Percentiles rank a stretch among this genome's conserved stretches.
Evolutionary conservation across 495 filamentous ascomycete genomes (phyloP).

Genomic region (Neurospora pannonica): DNA sequence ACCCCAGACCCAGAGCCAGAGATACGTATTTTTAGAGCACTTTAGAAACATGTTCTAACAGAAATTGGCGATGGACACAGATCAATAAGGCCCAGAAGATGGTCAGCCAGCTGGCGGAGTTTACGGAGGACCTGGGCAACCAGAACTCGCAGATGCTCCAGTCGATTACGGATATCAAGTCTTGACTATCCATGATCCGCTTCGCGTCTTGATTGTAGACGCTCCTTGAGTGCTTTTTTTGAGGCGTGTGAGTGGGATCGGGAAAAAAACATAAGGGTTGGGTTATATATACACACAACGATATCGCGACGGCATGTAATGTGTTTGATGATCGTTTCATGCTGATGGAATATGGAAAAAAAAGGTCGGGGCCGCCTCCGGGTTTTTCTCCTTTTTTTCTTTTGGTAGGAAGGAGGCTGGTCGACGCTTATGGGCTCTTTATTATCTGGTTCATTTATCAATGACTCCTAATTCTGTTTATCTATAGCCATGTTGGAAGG

Average conservation of each 20-base stretch:
- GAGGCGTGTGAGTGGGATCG: background rate
- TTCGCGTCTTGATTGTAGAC: background rate
- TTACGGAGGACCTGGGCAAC: conserved; percentile 39
- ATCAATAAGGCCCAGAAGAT: conserved; percentile 38
- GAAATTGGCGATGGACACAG: conserved; percentile 21
- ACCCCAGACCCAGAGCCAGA: background rate
- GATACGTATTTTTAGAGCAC: background rate
- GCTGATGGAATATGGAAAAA: background rate
- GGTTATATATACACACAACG: background rate
- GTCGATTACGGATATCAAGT: conserved; percentile 26
- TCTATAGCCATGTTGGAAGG: background rate
- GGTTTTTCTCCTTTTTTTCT: background rate
- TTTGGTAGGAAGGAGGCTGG: background rate
- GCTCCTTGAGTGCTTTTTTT: background rate
- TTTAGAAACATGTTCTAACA: conserved; percentile 10
- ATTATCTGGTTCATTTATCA: background rate
- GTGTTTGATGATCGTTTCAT: background rate
- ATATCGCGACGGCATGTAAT: background rate
- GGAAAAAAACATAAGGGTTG: background rate
- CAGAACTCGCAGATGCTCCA: conserved; percentile 36
- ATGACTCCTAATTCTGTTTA: background rate
- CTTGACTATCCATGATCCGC: background rate
- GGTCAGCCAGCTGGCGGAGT: conserved; percentile 33
- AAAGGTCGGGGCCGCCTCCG: background rate
- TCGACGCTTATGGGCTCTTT: background rate